These are phyloP conservation scores for Trichoderma pleuroti DNA, from an alignment of 2,329 filamentous ascomycete genomes.

Conservation along the genomic window DNA sequence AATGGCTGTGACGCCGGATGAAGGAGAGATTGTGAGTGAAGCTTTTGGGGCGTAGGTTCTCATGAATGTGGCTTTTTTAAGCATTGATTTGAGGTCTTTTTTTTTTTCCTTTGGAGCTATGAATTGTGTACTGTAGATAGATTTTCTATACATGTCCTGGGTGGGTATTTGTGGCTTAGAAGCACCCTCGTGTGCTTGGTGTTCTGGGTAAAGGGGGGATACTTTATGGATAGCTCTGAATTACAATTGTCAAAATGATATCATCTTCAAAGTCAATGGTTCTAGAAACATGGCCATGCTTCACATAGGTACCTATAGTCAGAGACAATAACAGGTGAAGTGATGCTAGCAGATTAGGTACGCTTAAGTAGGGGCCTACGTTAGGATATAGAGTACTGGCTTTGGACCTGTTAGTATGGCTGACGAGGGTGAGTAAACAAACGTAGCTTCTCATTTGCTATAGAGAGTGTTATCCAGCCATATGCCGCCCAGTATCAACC, in stretches of 20 bases:
- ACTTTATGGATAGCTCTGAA: background rate
- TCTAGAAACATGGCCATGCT: background rate
- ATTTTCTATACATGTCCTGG: background rate
- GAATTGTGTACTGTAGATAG: background rate
- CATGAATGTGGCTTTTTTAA: background rate
- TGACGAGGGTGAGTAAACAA: background rate
- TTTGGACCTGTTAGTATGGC: background rate
- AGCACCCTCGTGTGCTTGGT: background rate
- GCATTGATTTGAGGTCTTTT: background rate
- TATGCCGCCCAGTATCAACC: background rate
- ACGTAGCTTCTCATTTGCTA: background rate
- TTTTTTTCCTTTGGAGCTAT: background rate
- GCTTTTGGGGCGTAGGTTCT: conserved; percentile 38
- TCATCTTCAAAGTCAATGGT: background rate
- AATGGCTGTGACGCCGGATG: conserved; percentile 73
- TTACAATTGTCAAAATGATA: background rate
- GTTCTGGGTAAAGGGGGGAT: background rate
- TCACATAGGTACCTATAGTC: background rate
- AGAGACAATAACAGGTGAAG: background rate
- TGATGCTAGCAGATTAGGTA: background rate
- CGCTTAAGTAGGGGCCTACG: no score
- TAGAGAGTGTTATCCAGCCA: background rate
- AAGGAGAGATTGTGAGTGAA: conserved; percentile 45
- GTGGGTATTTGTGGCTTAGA: background rate
- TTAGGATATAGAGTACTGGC: no score